Evolutionary conservation across 805 yeast species (phyloP), one percentile per base, ranked within the genome.

Genomic region (Maudiozyma saulgeensis): DNA sequence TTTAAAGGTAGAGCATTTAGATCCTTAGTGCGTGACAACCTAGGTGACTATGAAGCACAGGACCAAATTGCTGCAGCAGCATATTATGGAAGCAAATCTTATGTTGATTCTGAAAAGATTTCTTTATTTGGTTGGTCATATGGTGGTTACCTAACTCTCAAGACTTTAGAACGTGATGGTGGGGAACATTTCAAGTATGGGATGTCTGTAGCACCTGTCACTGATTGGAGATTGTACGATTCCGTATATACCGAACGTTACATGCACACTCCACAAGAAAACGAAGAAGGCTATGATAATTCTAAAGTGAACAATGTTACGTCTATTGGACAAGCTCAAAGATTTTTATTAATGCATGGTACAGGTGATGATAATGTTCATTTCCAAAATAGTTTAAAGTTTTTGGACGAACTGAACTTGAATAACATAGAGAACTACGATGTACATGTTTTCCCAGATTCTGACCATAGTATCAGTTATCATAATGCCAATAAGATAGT

Each of bases 51-150:
- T 61, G 99, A 93, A 66, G 84, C 93, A 1, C 68, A 70, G 26
- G 99, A 93, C 66, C 97, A 91, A 67, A 84, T 93, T 38, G 69
- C 79, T 0, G 96, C 95, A 4, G 99, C 95, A 2, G 78, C 79
- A 54, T 54, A 73, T 1, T 91, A 93, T 84, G 74, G 79, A 2
- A 44, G 67, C 4, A 78, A 76, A 56, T 51, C 72, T 2, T 91
- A 83, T 60, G 84, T 93, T 41, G 86, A 90, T 62, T 66, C 71
- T 23, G 69, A 75, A 3, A 76, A 79, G 52, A 81, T 87, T 12
- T 95, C 96, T 0, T 79, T 91, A 49, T 93, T 97, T 91, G 99
- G 99, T 8, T 93, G 99, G 99, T 86, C 96, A 21, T 93, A 91
- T 63, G 99, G 99, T 44, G 99, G 98, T 0, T 93, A 80, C 63